Conservation (phyloP, 1,139 yeast species). For the Sugiyamaella novakii region DNA sequence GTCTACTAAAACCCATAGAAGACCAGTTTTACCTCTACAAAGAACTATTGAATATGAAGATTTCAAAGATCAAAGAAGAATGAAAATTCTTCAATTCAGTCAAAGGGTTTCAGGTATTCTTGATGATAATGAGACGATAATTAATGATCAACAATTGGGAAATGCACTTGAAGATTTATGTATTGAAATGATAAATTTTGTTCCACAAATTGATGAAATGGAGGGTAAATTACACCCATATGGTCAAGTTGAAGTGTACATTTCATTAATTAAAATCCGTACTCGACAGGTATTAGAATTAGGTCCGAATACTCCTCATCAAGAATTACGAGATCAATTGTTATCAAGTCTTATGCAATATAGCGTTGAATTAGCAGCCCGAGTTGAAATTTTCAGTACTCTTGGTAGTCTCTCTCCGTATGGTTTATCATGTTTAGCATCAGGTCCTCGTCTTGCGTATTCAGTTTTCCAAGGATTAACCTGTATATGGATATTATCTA, state of each 20-base stretch:
- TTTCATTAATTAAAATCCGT: conserved; percentile 15
- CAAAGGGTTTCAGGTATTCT: conserved; percentile 10
- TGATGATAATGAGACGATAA: conserved; percentile 1
- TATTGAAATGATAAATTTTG: conserved; percentile 15
- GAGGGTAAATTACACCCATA: conserved; percentile 20
- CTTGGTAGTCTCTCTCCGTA: conserved; percentile 15
- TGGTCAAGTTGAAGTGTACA: conserved; percentile 20
- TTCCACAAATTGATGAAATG: conserved; percentile 7
- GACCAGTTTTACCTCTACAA: conserved; percentile 11
- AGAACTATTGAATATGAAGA: conserved; percentile 13
- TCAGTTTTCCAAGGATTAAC: conserved; percentile 18
- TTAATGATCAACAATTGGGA: conserved; percentile 1
- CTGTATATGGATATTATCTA: conserved; percentile 18
- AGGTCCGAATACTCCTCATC: conserved; percentile 11
- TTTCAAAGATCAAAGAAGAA: conserved; percentile 14
- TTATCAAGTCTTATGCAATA: conserved; percentile 7
- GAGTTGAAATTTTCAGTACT: conserved; percentile 17
- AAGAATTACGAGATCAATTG: conserved; percentile 7
- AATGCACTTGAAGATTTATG: conserved; percentile 11
- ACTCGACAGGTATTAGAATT: conserved; percentile 18
- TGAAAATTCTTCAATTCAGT: conserved; percentile 6
- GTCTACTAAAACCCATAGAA: conserved; percentile 6
- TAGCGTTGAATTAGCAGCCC: conserved; percentile 12
- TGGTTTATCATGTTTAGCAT: conserved; percentile 16
- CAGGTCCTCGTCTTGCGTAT: conserved; percentile 16